phyloP scores from a whole-genome alignment of 169 alveolate genomes.

The Eimeria maxima region DNA sequence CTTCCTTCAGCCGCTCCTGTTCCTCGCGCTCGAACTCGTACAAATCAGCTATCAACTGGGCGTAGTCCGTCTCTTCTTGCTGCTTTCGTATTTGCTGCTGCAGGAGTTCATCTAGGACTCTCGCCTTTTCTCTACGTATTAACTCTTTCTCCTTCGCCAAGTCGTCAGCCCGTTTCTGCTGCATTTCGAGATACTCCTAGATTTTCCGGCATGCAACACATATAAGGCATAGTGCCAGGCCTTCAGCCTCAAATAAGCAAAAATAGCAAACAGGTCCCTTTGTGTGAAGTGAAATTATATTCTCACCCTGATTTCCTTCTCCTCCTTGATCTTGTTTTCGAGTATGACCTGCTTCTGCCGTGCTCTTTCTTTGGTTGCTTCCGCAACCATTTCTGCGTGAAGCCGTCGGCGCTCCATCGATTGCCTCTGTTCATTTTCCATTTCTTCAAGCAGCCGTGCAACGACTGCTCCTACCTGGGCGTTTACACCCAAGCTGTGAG shows the following conservation, averaged over 20 bases:
- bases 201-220: not conserved
- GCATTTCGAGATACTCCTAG: constrained; percentile 73
- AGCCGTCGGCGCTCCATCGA: constrained; percentile 39
- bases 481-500: constrained; percentile 5
- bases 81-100: constrained; percentile 61
- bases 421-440: constrained; percentile 77
- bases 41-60: constrained; percentile 70
- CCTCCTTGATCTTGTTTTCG: constrained; percentile 57
- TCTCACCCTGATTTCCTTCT: constrained; percentile 64
- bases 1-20: constrained; percentile 78
- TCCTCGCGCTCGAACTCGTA: constrained; percentile 80
- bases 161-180: constrained; percentile 56
- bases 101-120: constrained; percentile 67
- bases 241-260: not conserved
- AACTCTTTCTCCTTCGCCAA: constrained; percentile 53
- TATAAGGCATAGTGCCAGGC: not conserved
- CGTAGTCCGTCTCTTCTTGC: constrained; percentile 70
- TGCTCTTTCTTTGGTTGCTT: constrained; percentile 59
- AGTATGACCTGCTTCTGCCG: constrained; percentile 61
- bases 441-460: constrained; percentile 73
- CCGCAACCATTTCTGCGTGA: constrained; percentile 51
- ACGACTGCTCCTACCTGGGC: constrained; percentile 71
- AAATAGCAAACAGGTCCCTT: not conserved
- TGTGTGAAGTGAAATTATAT: not conserved
- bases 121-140: constrained; percentile 55